A percentile compares a stretch with the other conserved stretches of the same genome.
Conservation (phyloP, 805 yeast species). For the Lachancea quebecensis region DNA sequence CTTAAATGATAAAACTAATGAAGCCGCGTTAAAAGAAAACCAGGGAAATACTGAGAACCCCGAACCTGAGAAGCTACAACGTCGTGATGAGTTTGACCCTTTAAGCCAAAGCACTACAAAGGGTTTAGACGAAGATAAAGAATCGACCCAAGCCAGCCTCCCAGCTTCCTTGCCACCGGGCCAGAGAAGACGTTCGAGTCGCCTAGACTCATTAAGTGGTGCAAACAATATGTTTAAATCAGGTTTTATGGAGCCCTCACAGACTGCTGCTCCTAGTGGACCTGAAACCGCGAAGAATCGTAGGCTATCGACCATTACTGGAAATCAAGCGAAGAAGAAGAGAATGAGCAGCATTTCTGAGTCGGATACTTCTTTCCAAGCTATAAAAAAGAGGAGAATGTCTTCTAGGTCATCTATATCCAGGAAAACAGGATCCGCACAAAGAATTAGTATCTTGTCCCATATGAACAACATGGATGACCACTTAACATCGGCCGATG, state of each 20-base stretch:
- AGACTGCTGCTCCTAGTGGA: slow-evolving; percentile 1
- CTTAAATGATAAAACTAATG: background rate
- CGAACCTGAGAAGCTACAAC: background rate
- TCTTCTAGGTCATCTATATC: slow-evolving; percentile 21
- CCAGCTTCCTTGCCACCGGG: slow-evolving; percentile 12
- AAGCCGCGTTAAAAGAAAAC: background rate
- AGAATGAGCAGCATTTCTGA: slow-evolving; percentile 19
- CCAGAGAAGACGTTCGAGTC: slow-evolving; percentile 24
- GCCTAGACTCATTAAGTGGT: slow-evolving; percentile 36
- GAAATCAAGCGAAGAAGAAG: slow-evolving; percentile 13
- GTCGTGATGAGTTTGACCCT: slow-evolving; percentile 9
- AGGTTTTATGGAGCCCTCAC: slow-evolving; percentile 10
- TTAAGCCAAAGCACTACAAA: slow-evolving; percentile 11
- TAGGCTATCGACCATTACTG: slow-evolving; percentile 24
- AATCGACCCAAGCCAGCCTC: slow-evolving; percentile 16
- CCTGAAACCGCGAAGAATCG: slow-evolving; percentile 8
- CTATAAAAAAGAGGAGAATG: slow-evolving; percentile 27
- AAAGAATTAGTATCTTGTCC: slow-evolving; percentile 31
- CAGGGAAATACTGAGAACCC: background rate
- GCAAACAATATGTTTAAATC: slow-evolving; percentile 31
- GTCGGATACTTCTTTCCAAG: slow-evolving; percentile 24
- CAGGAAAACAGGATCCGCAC: slow-evolving; percentile 24
- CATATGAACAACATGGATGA: slow-evolving; percentile 20
- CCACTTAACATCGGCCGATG: slow-evolving; percentile 12
- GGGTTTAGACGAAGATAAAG: slow-evolving; percentile 9